phyloP scores from a whole-genome alignment of 805 yeast genomes.

The Ogataea methanolica region DNA sequence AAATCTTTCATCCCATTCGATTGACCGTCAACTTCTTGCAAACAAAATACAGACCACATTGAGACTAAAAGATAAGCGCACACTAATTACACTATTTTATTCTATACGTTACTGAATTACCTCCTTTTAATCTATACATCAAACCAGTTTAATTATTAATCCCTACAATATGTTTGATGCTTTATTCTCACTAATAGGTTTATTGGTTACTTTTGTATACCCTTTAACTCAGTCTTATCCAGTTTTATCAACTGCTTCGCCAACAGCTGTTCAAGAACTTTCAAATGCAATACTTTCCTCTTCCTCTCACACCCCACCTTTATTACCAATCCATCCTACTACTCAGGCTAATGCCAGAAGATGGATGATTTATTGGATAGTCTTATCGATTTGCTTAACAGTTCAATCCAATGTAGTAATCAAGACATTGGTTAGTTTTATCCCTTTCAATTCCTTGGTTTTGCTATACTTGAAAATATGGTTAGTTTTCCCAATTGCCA shows the following conservation, averaged over 20 bases:
- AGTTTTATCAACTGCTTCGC: not conserved
- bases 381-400: slow-evolving; percentile 35
- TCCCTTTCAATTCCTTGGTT: slow-evolving; percentile 54
- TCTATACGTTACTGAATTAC: too few species aligned
- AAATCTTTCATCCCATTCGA: too few species aligned
- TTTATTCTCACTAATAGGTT: slow-evolving; percentile 30
- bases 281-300: not conserved
- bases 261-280: slow-evolving; percentile 12
- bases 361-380: slow-evolving; percentile 66
- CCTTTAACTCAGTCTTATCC: slow-evolving; percentile 21
- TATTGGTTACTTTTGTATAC: slow-evolving; percentile 36
- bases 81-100: too few species aligned
- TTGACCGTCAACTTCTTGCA: too few species aligned
- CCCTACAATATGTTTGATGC: slow-evolving; percentile 24
- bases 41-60: too few species aligned
- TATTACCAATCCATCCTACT: not conserved
- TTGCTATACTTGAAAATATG: slow-evolving; percentile 49
- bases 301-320: not conserved
- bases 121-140: too few species aligned
- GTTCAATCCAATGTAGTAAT: slow-evolving; percentile 15
- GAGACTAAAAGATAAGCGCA: too few species aligned
- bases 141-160: not conserved
- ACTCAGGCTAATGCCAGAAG: not conserved
- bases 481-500: slow-evolving; percentile 49
- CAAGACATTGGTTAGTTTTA: slow-evolving; percentile 37